Conservation (phyloP, 2,329 filamentous ascomycete genomes). For the Hirsutella minnesotensis region DNA sequence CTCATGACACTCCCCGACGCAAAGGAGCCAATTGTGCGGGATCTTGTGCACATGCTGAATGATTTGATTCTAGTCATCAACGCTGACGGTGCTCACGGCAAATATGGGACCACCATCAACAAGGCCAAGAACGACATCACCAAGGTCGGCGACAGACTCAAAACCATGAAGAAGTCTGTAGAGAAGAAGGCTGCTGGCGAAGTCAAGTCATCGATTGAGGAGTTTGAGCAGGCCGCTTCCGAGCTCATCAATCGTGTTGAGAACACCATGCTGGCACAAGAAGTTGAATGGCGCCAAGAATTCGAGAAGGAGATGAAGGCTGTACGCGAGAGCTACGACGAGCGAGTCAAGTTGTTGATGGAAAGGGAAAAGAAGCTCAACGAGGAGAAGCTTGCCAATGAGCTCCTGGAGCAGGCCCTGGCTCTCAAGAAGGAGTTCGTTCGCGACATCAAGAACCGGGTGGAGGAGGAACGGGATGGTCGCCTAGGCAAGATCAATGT, state of each 20-base stretch:
- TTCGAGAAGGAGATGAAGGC: constrained; percentile 78
- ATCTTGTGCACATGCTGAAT: constrained; percentile 90
- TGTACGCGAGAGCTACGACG: constrained; percentile 65
- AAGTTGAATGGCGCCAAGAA: constrained; percentile 73
- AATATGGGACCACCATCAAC: constrained; percentile 65
- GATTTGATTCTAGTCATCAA: constrained; percentile 91
- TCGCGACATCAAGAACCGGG: constrained; percentile 62
- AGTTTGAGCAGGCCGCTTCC: constrained; percentile 78
- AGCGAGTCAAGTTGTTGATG: constrained; percentile 67
- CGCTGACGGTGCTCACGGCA: constrained; percentile 65
- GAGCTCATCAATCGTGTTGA: constrained; percentile 86
- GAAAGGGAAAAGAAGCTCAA: constrained; percentile 69
- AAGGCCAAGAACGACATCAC: constrained; percentile 78
- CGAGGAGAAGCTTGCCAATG: constrained; percentile 73
- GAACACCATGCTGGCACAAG: constrained; percentile 67
- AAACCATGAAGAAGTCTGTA: constrained; percentile 55
- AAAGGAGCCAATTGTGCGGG: constrained; percentile 78
- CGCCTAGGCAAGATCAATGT: constrained; percentile 78
- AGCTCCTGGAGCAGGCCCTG: constrained; percentile 82
- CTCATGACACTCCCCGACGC: constrained; percentile 64
- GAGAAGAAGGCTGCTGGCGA: constrained; percentile 63
- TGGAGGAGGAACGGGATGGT: constrained; percentile 79
- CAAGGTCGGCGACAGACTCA: constrained; percentile 69
- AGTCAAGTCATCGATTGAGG: constrained; percentile 56
- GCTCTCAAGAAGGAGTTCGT: constrained; percentile 78